phyloP scores from a whole-genome alignment of 2,329 filamentous ascomycete species.

The Neonectria neomacrospora region DNA sequence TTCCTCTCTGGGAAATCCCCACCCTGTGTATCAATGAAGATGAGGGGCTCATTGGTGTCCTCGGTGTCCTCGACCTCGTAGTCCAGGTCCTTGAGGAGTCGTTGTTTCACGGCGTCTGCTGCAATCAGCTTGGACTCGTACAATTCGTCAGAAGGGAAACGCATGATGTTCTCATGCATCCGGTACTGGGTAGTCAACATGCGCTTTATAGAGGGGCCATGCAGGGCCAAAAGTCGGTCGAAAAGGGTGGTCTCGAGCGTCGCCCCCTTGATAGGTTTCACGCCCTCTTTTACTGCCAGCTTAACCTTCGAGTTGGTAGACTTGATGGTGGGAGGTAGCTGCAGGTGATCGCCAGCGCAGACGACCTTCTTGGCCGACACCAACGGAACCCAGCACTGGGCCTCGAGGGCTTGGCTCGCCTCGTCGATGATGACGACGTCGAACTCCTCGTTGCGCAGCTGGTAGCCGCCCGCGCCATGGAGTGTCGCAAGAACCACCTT shows the following conservation, averaged over 20 bases:
- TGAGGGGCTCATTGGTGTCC: conserved; percentile 85
- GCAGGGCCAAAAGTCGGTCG: conserved; percentile 83
- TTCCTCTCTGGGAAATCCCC: conserved; percentile 88
- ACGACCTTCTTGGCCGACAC: conserved; percentile 85
- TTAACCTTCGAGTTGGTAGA: conserved; percentile 69
- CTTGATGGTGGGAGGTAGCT: conserved; percentile 95
- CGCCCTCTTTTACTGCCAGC: conserved; percentile 50
- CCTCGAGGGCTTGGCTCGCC: conserved; percentile 93
- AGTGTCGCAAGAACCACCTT: conserved; percentile 92
- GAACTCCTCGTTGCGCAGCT: conserved; percentile 82
- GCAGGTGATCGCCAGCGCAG: conserved; percentile 92
- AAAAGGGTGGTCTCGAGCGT: conserved; percentile 92
- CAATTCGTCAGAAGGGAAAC: conserved; percentile 88
- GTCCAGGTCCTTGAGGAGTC: conserved; percentile 80
- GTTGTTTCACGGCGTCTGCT: conserved; percentile 78
- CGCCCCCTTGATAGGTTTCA: conserved; percentile 60
- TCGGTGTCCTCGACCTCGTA: conserved; percentile 84
- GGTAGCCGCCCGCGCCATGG: conserved; percentile 88
- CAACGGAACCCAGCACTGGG: conserved; percentile 95
- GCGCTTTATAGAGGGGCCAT: conserved; percentile 85
- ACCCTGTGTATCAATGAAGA: conserved; percentile 97
- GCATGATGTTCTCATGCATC: conserved; percentile 97
- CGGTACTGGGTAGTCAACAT: conserved; percentile 98
- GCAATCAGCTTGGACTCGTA: conserved; percentile 87
- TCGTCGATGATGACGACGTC: conserved; percentile 97